Conservation (phyloP, 2,329 filamentous ascomycete genomes). For the Sporothrix variecibatus region DNA sequence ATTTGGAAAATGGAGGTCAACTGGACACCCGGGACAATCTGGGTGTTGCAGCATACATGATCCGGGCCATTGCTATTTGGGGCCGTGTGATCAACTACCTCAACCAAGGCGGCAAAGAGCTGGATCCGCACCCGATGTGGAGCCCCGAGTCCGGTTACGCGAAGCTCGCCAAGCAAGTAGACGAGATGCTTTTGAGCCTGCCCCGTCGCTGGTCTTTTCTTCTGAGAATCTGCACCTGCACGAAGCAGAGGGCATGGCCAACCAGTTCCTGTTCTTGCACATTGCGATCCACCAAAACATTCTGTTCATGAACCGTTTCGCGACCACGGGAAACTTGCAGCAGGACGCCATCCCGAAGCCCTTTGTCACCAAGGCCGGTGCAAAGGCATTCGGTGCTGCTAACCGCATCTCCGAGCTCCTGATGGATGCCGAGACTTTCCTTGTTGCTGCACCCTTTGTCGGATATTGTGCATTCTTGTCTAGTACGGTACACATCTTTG, state of each 20-base stretch:
- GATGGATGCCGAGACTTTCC: slow-evolving; percentile 75
- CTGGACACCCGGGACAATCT: slow-evolving; percentile 77
- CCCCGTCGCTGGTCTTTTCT: slow-evolving; percentile 74
- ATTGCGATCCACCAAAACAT: slow-evolving; percentile 87
- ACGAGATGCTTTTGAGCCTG: slow-evolving; percentile 68
- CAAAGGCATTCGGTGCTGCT: slow-evolving; percentile 78
- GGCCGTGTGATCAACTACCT: slow-evolving; percentile 86
- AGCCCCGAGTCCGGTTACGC: slow-evolving; percentile 75
- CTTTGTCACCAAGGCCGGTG: slow-evolving; percentile 74
- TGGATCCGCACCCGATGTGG: slow-evolving; percentile 79
- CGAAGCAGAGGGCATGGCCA: slow-evolving; percentile 79
- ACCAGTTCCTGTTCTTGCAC: slow-evolving; percentile 91
- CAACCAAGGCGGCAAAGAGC: slow-evolving; percentile 83
- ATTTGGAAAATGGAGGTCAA: slow-evolving; percentile 62
- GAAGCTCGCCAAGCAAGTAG: slow-evolving; percentile 68
- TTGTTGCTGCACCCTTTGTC: slow-evolving; percentile 86
- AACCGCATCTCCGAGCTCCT: slow-evolving; percentile 84
- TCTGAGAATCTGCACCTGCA: slow-evolving; percentile 82
- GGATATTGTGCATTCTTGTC: slow-evolving; percentile 94
- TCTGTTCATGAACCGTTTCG: slow-evolving; percentile 87
- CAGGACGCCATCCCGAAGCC: slow-evolving; percentile 69
- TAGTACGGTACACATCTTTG: slow-evolving; percentile 90
- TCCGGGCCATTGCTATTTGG: slow-evolving; percentile 84
- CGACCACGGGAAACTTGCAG: slow-evolving; percentile 64
- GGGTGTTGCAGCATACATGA: slow-evolving; percentile 90